Conservation (phyloP, 176 grass and related monocot species). For the Zizania latifolia region DNA sequence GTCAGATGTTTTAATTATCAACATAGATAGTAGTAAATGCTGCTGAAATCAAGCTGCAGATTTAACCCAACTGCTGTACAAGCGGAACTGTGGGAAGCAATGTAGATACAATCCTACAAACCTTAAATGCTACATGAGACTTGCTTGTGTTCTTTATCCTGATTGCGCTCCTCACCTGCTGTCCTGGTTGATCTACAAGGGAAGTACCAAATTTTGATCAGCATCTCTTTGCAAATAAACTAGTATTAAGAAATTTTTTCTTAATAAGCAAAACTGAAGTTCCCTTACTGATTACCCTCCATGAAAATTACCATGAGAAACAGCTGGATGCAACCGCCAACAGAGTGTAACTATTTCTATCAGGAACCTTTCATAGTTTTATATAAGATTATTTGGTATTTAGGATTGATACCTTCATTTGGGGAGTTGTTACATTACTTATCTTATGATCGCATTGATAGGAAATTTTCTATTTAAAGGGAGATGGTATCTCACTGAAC, state of each 20-base stretch:
- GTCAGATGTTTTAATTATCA: constrained; percentile 17
- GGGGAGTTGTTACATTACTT: too few species aligned
- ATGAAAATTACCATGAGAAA: too few species aligned
- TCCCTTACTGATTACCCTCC: too few species aligned
- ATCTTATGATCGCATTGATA: too few species aligned
- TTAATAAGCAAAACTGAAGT: not conserved
- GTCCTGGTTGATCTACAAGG: constrained; percentile 88
- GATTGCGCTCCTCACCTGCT: constrained; percentile 87
- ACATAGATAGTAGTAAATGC: constrained; percentile 16
- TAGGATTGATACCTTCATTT: too few species aligned
- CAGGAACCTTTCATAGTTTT: too few species aligned
- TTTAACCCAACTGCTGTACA: not conserved
- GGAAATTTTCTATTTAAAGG: not conserved
- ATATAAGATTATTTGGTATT: too few species aligned
- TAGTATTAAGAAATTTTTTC: not conserved
- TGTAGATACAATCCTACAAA: constrained; percentile 17
- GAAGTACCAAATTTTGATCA: constrained; percentile 5
- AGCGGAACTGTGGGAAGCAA: constrained; percentile 14
- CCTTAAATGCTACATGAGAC: constrained; percentile 93
- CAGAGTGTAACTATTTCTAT: too few species aligned
- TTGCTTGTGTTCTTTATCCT: constrained; percentile 99
- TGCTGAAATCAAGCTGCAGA: not conserved
- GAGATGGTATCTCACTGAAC: not conserved
- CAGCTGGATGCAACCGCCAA: too few species aligned
- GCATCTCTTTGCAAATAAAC: constrained; percentile 16